These are phyloP conservation scores for Verticillium nonalfalfae DNA, from an alignment of 2,329 filamentous ascomycete genomes.

Conservation along the genomic window DNA sequence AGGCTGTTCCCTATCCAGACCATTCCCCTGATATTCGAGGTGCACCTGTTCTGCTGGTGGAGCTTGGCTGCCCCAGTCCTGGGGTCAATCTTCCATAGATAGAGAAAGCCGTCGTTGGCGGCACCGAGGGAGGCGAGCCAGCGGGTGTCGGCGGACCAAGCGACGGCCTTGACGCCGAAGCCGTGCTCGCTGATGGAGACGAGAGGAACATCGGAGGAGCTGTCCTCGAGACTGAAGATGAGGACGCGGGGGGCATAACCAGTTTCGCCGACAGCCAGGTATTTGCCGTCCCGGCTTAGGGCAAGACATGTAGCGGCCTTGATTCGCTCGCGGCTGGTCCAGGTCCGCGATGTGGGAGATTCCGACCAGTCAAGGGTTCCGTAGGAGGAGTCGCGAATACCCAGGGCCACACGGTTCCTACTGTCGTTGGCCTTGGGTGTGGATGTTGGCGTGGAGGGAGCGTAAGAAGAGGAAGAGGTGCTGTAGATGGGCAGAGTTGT, in stretches of 20 bases:
- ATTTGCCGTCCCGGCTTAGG: slow-evolving; percentile 79
- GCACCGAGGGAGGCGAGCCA: slow-evolving; percentile 85
- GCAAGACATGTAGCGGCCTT: slow-evolving; percentile 91
- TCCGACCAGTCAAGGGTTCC: slow-evolving; percentile 52
- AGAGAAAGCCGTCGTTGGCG: slow-evolving; percentile 88
- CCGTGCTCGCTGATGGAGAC: slow-evolving; percentile 84
- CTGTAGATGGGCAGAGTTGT: slow-evolving; percentile 62
- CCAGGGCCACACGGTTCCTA: slow-evolving; percentile 46
- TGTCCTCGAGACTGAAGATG: slow-evolving; percentile 79
- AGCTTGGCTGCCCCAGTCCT: slow-evolving; percentile 74
- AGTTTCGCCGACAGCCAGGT: slow-evolving; percentile 89
- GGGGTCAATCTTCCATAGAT: slow-evolving; percentile 82
- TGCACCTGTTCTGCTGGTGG: slow-evolving; percentile 85
- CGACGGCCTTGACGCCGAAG: slow-evolving; percentile 80
- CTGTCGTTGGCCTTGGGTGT: slow-evolving; percentile 59
- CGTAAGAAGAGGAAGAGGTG: slow-evolving; percentile 31
- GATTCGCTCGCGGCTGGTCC: slow-evolving; percentile 85
- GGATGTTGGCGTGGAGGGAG: slow-evolving; percentile 43
- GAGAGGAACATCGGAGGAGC: slow-evolving; percentile 72
- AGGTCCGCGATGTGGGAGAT: slow-evolving; percentile 60
- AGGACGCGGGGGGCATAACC: slow-evolving; percentile 89
- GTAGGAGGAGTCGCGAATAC: slow-evolving; percentile 41
- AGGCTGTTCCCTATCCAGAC: slow-evolving; percentile 82
- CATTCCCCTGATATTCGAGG: slow-evolving; percentile 78
- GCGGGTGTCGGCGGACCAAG: slow-evolving; percentile 81